phyloP scores from a whole-genome alignment of 345 rosid genomes.

The Camelina neglecta region DNA sequence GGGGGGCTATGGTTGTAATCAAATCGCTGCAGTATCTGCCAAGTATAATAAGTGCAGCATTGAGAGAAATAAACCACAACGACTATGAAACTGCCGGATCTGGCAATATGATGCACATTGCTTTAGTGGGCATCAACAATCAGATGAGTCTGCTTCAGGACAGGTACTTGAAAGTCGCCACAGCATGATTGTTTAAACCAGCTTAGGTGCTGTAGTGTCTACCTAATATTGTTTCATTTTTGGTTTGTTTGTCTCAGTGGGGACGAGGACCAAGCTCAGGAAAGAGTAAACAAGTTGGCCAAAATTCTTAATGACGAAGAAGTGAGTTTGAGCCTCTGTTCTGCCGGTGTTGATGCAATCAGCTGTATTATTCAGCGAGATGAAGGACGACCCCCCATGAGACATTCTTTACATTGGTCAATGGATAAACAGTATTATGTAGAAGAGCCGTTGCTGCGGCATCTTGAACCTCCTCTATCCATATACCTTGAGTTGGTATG shows the following conservation, averaged over 20 bases:
- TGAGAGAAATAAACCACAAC: conserved; percentile 70
- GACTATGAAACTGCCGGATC: conserved; percentile 53
- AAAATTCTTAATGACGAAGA: conserved; percentile 87
- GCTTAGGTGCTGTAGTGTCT: conserved; percentile 11
- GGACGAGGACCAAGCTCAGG: conserved; percentile 98
- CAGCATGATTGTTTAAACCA: not conserved
- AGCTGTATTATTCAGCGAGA: conserved; percentile 96
- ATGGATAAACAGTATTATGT: conserved; percentile 69
- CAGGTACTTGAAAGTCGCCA: conserved; percentile 56
- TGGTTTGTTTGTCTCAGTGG: conserved; percentile 59
- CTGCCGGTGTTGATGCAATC: conserved; percentile 86
- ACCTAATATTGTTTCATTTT: conserved; percentile 26
- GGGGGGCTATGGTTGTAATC: conserved; percentile 95
- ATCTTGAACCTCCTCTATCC: conserved; percentile 95
- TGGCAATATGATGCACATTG: conserved; percentile 97
- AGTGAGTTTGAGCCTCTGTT: conserved; percentile 67
- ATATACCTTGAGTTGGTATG: conserved; percentile 91
- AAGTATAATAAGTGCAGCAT: conserved; percentile 64
- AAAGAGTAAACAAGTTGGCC: conserved; percentile 82
- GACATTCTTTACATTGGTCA: conserved; percentile 95
- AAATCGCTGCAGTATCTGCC: conserved; percentile 87
- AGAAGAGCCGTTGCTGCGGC: conserved; percentile 91
- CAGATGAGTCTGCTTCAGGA: conserved; percentile 98
- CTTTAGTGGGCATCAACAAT: conserved; percentile 89
- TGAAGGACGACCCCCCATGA: conserved; percentile 94